Conservation (phyloP, 2,329 filamentous ascomycete species). For the Pestalotiopsis sp. region DNA sequence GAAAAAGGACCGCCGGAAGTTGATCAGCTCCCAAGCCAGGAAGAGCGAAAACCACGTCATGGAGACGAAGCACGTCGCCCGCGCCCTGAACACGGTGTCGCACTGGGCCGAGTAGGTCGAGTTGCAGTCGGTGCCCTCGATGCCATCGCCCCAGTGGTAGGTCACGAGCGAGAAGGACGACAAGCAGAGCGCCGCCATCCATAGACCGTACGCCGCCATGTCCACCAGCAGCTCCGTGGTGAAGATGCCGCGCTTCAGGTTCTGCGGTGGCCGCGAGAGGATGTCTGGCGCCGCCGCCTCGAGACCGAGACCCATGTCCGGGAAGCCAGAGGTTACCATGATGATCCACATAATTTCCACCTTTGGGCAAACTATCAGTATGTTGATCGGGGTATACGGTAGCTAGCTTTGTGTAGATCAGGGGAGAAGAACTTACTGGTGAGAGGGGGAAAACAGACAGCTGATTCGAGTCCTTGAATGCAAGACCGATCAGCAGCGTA, state of each 20-base stretch:
- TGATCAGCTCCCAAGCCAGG: constrained; percentile 78
- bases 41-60: constrained; percentile 79
- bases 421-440: constrained; percentile 43
- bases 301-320: constrained; percentile 78
- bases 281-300: constrained; percentile 72
- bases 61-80: constrained; percentile 73
- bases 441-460: constrained; percentile 75
- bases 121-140: constrained; percentile 65
- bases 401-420: background rate
- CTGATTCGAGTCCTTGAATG: constrained; percentile 66
- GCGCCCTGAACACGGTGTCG: constrained; percentile 69
- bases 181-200: constrained; percentile 68
- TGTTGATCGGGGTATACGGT: background rate
- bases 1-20: constrained; percentile 75
- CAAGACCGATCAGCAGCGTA: constrained; percentile 70
- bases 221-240: constrained; percentile 68
- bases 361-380: background rate
- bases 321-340: constrained; percentile 75
- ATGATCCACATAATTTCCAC: constrained; percentile 82
- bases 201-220: constrained; percentile 69
- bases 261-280: constrained; percentile 68
- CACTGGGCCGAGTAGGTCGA: constrained; percentile 55
- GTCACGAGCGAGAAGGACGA: constrained; percentile 65
- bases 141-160: constrained; percentile 58
- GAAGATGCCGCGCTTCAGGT: constrained; percentile 64